Evolutionary conservation across 2,329 filamentous ascomycete genomes (phyloP).

Genomic region (Ceratocystis cacaofunesta): DNA sequence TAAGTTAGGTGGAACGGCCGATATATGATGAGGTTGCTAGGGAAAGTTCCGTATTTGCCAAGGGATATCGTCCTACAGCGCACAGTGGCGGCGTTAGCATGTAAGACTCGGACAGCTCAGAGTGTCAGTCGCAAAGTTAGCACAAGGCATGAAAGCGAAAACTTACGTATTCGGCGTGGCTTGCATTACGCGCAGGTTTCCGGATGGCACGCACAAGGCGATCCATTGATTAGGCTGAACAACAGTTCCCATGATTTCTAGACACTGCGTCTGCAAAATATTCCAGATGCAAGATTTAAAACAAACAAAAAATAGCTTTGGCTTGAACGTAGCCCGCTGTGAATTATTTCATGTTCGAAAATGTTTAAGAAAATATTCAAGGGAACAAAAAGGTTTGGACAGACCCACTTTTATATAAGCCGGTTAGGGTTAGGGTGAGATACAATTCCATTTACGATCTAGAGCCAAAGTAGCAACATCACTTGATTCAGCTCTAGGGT

Average conservation of each 20-base stretch:
- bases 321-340: not conserved
- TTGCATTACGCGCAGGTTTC: slow-evolving; percentile 41
- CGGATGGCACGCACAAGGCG: slow-evolving; percentile 43
- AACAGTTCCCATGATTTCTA: slow-evolving; percentile 27
- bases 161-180: slow-evolving; percentile 45
- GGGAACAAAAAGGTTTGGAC: not conserved
- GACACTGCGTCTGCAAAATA: not conserved
- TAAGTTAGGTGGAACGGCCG: slow-evolving; percentile 85
- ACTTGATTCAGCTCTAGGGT: not conserved
- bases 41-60: slow-evolving; percentile 85
- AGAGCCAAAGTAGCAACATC: too few species aligned
- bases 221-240: slow-evolving; percentile 47
- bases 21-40: slow-evolving; percentile 77
- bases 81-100: slow-evolving; percentile 5
- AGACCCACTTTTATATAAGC: not conserved
- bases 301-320: not conserved
- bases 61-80: slow-evolving; percentile 60
- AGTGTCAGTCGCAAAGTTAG: slow-evolving; percentile 8
- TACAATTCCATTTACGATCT: too few species aligned
- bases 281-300: not conserved
- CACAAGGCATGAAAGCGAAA: not conserved
- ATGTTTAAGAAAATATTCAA: slow-evolving; percentile 3
- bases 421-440: not conserved
- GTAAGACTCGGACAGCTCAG: not conserved
- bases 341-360: not conserved